phyloP scores from a whole-genome alignment of 768 basidiomycete species.

The Mycena kentingensis region DNA sequence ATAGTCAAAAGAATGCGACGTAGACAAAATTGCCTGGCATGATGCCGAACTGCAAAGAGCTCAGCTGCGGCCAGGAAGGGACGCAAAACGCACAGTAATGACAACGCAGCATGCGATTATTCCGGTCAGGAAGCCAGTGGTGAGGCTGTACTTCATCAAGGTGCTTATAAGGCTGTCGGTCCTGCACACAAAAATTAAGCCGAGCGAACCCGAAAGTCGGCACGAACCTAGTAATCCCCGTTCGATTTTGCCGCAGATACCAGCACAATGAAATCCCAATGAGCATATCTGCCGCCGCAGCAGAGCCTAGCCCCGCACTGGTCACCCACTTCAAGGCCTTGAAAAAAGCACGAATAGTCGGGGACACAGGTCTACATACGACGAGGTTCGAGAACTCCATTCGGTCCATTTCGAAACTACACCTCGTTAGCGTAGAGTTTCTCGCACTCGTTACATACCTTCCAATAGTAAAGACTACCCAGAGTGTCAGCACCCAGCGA shows the following conservation, averaged over 20 bases:
- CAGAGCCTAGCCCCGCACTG: constrained; percentile 47
- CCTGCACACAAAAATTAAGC: constrained; percentile 24
- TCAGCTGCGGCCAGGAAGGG: neutral
- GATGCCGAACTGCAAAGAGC: constrained; percentile 38
- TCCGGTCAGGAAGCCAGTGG: constrained; percentile 47
- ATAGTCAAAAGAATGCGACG: constrained; percentile 53
- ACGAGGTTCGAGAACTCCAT: constrained; percentile 38
- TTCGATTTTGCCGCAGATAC: constrained; percentile 47
- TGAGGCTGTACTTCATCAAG: constrained; percentile 46
- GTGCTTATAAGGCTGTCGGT: constrained; percentile 48
- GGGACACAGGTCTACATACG: constrained; percentile 31
- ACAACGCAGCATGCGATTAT: constrained; percentile 44
- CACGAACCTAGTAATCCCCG: constrained; percentile 45
- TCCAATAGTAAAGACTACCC: constrained; percentile 48
- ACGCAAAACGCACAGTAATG: constrained; percentile 35
- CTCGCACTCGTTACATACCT: constrained; percentile 31
- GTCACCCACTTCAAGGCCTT: constrained; percentile 48
- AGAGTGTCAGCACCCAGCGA: constrained; percentile 4
- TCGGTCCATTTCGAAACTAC: constrained; percentile 31
- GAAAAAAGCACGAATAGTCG: constrained; percentile 52
- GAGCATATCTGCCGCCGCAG: constrained; percentile 51
- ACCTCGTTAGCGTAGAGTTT: neutral
- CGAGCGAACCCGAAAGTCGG: neutral
- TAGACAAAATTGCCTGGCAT: constrained; percentile 51
- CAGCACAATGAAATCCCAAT: constrained; percentile 52